Base-by-base conservation (phyloP, 257 asterid species). In the Nicotiana otophora region DNA sequence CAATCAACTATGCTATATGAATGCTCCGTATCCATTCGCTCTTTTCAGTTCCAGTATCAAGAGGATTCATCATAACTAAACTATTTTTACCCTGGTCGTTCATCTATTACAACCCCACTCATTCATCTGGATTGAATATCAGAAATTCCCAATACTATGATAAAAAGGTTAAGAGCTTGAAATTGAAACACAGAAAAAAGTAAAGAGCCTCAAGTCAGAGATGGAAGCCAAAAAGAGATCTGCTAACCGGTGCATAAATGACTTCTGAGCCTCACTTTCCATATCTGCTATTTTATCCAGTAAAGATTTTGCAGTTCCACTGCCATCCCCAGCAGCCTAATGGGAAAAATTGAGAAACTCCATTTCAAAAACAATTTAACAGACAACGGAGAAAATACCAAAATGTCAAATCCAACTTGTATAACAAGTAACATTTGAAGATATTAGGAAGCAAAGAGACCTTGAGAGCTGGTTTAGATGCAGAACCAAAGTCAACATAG, bases 201-300 rank as follows among this genome's bases (percentile, higher is more conserved):
- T 51, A 75, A 26, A 75, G 46, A 75, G 62, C 63, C 80, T 14
- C 77, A 75, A 15, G 39, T 75, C 42, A 75, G 63, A 75, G 26
- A 74, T 26, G 23, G 42, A 30, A 48, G 26, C 15, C 62, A 26
- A 74, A 26, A 48, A 28, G 62, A 26, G 26, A 51, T 75, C 77
- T 20, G 85, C 90, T 87, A 83, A 96, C 99, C 99, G 86, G 84
- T 96, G 99, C 99, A 96, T 94, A 76, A 96, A 96, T 79, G 99
- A 96, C 88, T 96, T 96, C 86, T 94, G 97, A 81, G 99, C 99
- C 89, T 94, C 98, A 89, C 96, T 89, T 92, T 96, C 99, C 92
- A 87, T 65, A 28, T 84, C 92, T 81, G 98, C 98, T 88, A 96
- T 96, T 85, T 88, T 92, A 89, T 93, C 94, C 86, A 96, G 87